Conservation (phyloP, 1,284 basidiomycete genomes). For the Wolfiporia cocos region DNA sequence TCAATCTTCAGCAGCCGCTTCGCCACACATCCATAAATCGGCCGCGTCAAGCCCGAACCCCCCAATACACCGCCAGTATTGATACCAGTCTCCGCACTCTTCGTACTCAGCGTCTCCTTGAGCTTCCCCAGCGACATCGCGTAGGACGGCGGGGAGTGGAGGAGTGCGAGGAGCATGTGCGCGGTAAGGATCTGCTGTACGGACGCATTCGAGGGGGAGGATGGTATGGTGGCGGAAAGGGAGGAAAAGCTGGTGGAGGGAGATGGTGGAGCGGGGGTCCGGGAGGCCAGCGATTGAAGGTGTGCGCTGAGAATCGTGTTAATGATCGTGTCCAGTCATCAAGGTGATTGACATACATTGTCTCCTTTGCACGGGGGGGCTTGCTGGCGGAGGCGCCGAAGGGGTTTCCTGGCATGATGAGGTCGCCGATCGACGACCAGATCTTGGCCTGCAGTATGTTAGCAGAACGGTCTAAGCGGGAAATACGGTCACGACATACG, state of each 20-base stretch:
- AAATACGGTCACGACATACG: conserved; percentile 30
- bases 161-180: conserved; percentile 50
- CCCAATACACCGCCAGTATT: conserved; percentile 28
- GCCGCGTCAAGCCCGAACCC: conserved; percentile 40
- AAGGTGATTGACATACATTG: conserved; percentile 41
- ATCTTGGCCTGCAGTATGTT: conserved; percentile 61
- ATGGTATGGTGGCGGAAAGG: conserved; percentile 26
- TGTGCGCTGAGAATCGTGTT: conserved; percentile 35
- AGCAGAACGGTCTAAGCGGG: conserved; percentile 1
- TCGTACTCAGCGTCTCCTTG: conserved; percentile 48
- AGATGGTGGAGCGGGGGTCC: conserved; percentile 29
- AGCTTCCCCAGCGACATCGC: conserved; percentile 55
- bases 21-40: conserved; percentile 63
- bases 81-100: conserved; percentile 28
- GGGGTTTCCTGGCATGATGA: conserved; percentile 51
- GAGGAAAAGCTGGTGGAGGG: conserved; percentile 42
- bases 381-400: conserved; percentile 27
- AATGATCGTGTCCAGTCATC: conserved; percentile 14
- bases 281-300: conserved; percentile 37
- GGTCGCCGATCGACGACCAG: conserved; percentile 59
- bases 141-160: conserved; percentile 44
- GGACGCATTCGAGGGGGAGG: conserved; percentile 27
- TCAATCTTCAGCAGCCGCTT: conserved; percentile 73
- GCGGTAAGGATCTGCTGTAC: conserved; percentile 67
- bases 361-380: conserved; percentile 53